Evolutionary conservation across 176 grass and related monocot genomes (phyloP).

Genomic region (Elaeis guineensis): DNA sequence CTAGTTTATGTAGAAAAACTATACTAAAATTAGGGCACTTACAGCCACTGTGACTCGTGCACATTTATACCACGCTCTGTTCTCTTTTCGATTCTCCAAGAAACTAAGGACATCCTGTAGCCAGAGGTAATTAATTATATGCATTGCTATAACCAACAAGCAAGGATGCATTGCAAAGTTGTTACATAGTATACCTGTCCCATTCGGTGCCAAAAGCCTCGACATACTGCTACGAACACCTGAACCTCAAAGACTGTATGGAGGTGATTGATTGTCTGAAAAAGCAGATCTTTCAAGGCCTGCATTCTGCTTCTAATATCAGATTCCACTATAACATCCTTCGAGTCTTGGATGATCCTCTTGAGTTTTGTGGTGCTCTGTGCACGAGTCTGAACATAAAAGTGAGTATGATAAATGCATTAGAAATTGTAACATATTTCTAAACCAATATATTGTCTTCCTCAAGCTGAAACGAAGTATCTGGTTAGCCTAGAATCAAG

Average conservation of each 20-base stretch:
- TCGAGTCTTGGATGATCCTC: conserved; percentile 92
- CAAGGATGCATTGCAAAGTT: too few species aligned
- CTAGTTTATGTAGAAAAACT: not conserved
- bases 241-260: conserved; percentile 79
- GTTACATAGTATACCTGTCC: conserved; percentile 45
- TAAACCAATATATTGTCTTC: too few species aligned
- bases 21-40: conserved; percentile 23
- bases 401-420: not conserved
- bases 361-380: conserved; percentile 87
- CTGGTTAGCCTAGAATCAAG: too few species aligned
- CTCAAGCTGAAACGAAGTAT: too few species aligned
- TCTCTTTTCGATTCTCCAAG: conserved; percentile 88
- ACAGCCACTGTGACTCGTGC: conserved; percentile 71
- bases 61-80: conserved; percentile 84
- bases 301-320: conserved; percentile 94
- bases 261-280: conserved; percentile 66
- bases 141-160: too few species aligned
- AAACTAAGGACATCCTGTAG: conserved; percentile 88
- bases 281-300: conserved; percentile 60
- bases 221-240: conserved; percentile 70
- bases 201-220: conserved; percentile 93
- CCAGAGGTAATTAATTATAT: not conserved
- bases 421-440: too few species aligned
- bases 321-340: conserved; percentile 74
- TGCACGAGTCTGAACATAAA: conserved; percentile 52